A percentile compares a stretch with the other conserved stretches of the same genome.
Conservation (phyloP, 305 asterid species). For the Fraxinus ornus region DNA sequence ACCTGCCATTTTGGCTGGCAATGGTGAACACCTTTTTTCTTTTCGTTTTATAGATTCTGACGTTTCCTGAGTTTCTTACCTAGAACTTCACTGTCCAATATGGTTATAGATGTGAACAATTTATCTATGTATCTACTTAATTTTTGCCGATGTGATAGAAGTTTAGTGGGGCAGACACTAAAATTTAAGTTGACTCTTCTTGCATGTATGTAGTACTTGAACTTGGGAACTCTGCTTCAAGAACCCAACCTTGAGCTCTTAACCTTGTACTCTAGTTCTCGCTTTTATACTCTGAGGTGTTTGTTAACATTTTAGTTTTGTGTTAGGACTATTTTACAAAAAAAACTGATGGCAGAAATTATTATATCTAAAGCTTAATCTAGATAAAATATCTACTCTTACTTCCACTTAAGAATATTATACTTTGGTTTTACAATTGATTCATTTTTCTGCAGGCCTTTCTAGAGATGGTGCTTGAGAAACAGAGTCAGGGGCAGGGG, state of each 20-base stretch:
- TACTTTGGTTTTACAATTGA: constrained; percentile 5
- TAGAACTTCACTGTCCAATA: background rate
- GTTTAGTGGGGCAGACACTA: background rate
- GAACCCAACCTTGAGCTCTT: background rate
- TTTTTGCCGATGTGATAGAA: background rate
- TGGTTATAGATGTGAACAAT: background rate
- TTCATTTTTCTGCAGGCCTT: constrained; percentile 48
- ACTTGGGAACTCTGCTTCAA: background rate
- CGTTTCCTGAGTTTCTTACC: background rate
- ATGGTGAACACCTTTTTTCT: background rate
- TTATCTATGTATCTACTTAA: background rate
- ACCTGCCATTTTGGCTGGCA: background rate
- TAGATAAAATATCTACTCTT: background rate
- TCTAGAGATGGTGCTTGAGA: constrained; percentile 51
- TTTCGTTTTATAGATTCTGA: background rate
- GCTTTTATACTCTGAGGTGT: too few relatives aligned
- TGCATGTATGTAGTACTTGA: background rate
- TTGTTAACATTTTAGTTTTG: background rate
- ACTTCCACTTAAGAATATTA: background rate
- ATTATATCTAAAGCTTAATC: background rate
- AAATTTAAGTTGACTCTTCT: background rate
- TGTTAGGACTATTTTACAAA: background rate
- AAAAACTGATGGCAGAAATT: background rate
- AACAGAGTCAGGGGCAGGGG: constrained; percentile 47
- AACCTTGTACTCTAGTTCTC: background rate